Percentiles rank a stretch among this genome's conserved stretches.
Conservation (phyloP, 805 yeast genomes). For the Saccharomycopsis sp. region DNA sequence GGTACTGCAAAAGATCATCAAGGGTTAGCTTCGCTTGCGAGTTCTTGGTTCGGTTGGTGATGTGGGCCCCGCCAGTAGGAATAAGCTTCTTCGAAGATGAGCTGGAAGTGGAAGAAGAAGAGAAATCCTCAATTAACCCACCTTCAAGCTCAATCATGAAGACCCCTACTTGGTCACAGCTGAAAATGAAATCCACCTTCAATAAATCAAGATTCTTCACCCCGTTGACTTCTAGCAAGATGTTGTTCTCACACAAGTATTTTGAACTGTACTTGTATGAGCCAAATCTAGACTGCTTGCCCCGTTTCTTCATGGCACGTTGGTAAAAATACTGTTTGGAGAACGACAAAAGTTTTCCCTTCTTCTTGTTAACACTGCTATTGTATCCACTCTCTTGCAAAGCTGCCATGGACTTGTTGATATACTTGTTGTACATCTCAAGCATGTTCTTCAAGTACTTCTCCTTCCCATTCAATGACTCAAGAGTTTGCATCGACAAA, state of each 20-base stretch:
- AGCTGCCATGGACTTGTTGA: slow-evolving; percentile 35
- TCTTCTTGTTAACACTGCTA: slow-evolving; percentile 25
- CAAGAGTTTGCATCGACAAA: slow-evolving; percentile 27
- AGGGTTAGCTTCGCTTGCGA: slow-evolving; percentile 52
- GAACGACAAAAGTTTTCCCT: slow-evolving; percentile 32
- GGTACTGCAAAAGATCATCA: slow-evolving; percentile 55
- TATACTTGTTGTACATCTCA: slow-evolving; percentile 34
- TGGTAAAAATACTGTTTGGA: slow-evolving; percentile 71
- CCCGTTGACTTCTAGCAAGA: slow-evolving; percentile 53
- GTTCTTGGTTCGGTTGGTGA: too few species aligned
- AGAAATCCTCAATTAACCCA: slow-evolving; percentile 40
- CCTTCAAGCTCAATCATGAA: slow-evolving; percentile 69
- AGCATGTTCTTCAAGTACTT: slow-evolving; percentile 29
- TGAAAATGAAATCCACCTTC: slow-evolving; percentile 63
- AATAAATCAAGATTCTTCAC: slow-evolving; percentile 32
- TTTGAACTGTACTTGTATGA: slow-evolving; percentile 70
- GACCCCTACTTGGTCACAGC: slow-evolving; percentile 63
- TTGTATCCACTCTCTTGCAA: too few species aligned
- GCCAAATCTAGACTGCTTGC: slow-evolving; percentile 67
- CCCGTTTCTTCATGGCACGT: slow-evolving; percentile 55
- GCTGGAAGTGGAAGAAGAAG: too few species aligned
- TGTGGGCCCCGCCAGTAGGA: too few species aligned
- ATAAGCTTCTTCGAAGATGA: too few species aligned
- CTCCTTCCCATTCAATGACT: slow-evolving; percentile 31
- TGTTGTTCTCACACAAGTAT: slow-evolving; percentile 63